A percentile compares a stretch with the other conserved stretches of the same genome.
Conservation (phyloP, 306 rosid genomes). For the Medicago truncatula region MtrunA17r5.0-ANR NC_053043.1:30585001-30585500, state of each 20-base stretch:
- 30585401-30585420: too few relatives aligned
- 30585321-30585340: background rate
- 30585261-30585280: background rate
- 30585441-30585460: too few relatives aligned
- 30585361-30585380: too few relatives aligned
- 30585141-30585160: slow-evolving; percentile 54
- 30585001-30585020: slow-evolving; percentile 18
- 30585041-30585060: slow-evolving; percentile 39
- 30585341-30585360: background rate
- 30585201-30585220: slow-evolving; percentile 34
- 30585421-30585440: too few relatives aligned
- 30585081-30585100: slow-evolving; percentile 45
- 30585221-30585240: background rate
- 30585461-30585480: too few relatives aligned
- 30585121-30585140: slow-evolving; percentile 51
- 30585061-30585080: slow-evolving; percentile 48
- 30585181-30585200: slow-evolving; percentile 52
- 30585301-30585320: background rate
- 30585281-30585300: background rate
- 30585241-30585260: background rate
- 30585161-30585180: slow-evolving; percentile 41
- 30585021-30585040: slow-evolving; percentile 33
- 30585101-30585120: slow-evolving; percentile 52
- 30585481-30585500: too few relatives aligned
- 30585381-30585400: background rate